These are phyloP conservation scores for Penicillium sp. DNA, from an alignment of 2,329 filamentous ascomycete species.

Conservation along the genomic window DNA sequence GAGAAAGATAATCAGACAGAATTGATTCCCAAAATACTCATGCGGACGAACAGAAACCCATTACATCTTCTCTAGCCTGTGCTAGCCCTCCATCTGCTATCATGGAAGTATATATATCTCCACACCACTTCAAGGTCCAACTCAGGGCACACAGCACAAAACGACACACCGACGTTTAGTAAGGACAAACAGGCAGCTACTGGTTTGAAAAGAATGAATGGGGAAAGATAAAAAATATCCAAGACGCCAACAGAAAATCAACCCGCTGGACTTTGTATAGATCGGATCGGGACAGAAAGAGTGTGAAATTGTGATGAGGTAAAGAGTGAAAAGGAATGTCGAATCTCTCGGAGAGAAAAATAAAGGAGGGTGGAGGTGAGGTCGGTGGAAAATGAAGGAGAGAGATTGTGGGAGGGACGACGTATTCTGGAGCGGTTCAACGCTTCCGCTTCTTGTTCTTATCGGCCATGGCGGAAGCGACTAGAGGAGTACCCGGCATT, in stretches of 20 bases:
- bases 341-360: slow-evolving; percentile 6
- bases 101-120: slow-evolving; percentile 18
- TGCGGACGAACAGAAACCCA: slow-evolving; percentile 13
- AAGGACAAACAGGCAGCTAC: slow-evolving; percentile 14
- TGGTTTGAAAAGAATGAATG: slow-evolving; percentile 22
- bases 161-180: slow-evolving; percentile 7
- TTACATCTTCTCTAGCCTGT: slow-evolving; percentile 14
- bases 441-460: slow-evolving; percentile 72
- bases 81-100: background rate
- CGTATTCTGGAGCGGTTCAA: slow-evolving; percentile 31
- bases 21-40: slow-evolving; percentile 19
- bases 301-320: slow-evolving; percentile 16
- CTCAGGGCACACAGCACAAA: slow-evolving; percentile 1
- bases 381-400: slow-evolving; percentile 7
- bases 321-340: slow-evolving; percentile 20
- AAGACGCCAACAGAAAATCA: slow-evolving; percentile 25
- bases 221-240: slow-evolving; percentile 15
- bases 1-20: background rate
- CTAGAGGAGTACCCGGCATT: slow-evolving; percentile 32
- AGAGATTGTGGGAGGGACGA: slow-evolving; percentile 2
- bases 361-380: slow-evolving; percentile 11
- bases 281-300: slow-evolving; percentile 16
- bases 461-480: slow-evolving; percentile 44
- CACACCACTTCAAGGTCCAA: background rate
- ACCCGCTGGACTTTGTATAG: slow-evolving; percentile 26